Base-by-base conservation (phyloP, 2,329 filamentous ascomycete species). In the Thielaviopsis ethacetica region DNA sequence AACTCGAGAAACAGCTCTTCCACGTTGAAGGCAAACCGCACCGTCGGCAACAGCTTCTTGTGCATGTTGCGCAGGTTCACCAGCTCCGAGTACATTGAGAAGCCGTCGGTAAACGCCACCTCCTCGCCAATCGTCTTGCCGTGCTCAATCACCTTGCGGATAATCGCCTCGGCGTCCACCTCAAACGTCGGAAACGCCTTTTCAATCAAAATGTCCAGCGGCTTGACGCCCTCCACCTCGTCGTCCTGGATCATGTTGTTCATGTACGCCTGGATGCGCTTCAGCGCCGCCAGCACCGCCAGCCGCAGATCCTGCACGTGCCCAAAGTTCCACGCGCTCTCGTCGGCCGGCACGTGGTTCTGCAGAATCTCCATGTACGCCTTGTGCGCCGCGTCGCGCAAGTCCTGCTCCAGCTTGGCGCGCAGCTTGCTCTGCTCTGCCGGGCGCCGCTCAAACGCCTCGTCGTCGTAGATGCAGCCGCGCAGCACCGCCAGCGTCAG, bases 281-380 rank as follows among this genome's bases (percentile, higher is more conserved):
- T 85, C 63, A 86, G 88, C 34, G 96, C 76, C 64, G 88, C 90
- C 54, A 89, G 84, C 5, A 97, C 88, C 0, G 83, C 82, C 68
- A 93, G 88, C 17, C 91, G 90, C 24, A 98, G 80, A 67, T 91
- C 82, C 61, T 96, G 89, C 59, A 97, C 85, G 69, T 97, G 88
- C 63, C 81, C 86, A 68, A 95, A 91, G 64, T 96, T 83, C 91
- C 93, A 96, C 55, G 88, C 79, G 63, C 90, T 83, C 65, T 88
- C 84, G 59, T 85, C 81, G 38, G 86, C 79, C 1, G 91, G 90
- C 1, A 98, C 84, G 66, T 91, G 81, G 62, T 84, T 82, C 61
- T 91, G 81, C 54, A 97, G 80, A 63, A 91, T 83, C 27, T 80
- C 81, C 59, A 85, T 81, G 68, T 98, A 97, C 5, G 85, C 84